Evolutionary conservation across 2,329 filamentous ascomycete genomes (phyloP).

Genomic region (Fusarium floridanum): DNA sequence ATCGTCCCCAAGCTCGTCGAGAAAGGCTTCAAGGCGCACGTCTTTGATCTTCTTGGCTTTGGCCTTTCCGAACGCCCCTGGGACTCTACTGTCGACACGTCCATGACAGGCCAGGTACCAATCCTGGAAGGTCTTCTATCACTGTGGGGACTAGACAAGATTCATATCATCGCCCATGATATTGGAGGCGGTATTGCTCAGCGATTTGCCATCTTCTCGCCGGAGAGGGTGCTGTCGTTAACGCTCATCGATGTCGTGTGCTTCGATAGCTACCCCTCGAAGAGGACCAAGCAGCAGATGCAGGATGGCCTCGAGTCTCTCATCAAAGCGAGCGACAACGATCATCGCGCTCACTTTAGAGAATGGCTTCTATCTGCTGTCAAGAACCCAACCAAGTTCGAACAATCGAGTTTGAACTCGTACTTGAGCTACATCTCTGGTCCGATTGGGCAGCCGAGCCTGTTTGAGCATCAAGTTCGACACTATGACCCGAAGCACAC

Average conservation of each 20-base stretch:
- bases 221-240: constrained; percentile 41
- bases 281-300: constrained; percentile 50
- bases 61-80: constrained; percentile 51
- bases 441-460: constrained; percentile 48
- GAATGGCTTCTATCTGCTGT: constrained; percentile 47
- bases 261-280: constrained; percentile 52
- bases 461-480: constrained; percentile 51
- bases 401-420: constrained; percentile 38
- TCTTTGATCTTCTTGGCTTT: constrained; percentile 51
- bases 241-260: constrained; percentile 49
- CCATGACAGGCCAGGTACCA: constrained; percentile 50
- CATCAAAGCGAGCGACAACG: constrained; percentile 35
- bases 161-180: constrained; percentile 48
- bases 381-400: constrained; percentile 29
- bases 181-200: constrained; percentile 51
- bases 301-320: constrained; percentile 45
- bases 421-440: constrained; percentile 51
- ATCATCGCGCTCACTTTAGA: constrained; percentile 45
- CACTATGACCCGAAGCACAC: constrained; percentile 53
- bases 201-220: constrained; percentile 44
- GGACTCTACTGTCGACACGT: constrained; percentile 47
- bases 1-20: constrained; percentile 41
- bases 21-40: constrained; percentile 43
- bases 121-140: constrained; percentile 45
- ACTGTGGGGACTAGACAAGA: constrained; percentile 44